phyloP scores from a whole-genome alignment of 495 filamentous ascomycete genomes.

The Penicillium silybi region DNA sequence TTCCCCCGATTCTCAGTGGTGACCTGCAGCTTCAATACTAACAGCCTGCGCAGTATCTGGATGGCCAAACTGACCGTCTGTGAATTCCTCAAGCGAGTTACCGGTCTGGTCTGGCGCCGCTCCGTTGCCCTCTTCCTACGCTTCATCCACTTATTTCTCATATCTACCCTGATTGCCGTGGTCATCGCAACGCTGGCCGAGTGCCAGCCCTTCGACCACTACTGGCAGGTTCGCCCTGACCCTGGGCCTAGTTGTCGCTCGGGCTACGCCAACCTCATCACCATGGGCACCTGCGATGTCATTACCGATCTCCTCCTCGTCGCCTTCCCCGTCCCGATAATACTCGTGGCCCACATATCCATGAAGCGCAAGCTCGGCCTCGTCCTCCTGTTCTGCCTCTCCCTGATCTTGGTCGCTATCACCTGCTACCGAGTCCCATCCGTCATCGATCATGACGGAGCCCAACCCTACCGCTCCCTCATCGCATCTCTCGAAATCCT shows the following conservation, averaged over 20 bases:
- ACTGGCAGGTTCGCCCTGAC: conserved; percentile 91
- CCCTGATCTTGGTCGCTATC: conserved; percentile 67
- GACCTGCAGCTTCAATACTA: background rate
- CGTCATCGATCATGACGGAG: conserved; percentile 57
- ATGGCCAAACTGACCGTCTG: conserved; percentile 84
- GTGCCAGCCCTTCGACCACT: conserved; percentile 78
- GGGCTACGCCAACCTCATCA: conserved; percentile 79
- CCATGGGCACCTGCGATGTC: conserved; percentile 82
- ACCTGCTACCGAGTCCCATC: conserved; percentile 74
- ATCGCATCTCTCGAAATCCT: conserved; percentile 75
- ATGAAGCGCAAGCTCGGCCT: conserved; percentile 63
- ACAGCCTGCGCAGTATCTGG: conserved; percentile 67
- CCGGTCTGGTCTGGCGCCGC: conserved; percentile 61
- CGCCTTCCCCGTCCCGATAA: conserved; percentile 81
- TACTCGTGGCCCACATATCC: conserved; percentile 67
- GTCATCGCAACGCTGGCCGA: conserved; percentile 78
- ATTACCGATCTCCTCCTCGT: conserved; percentile 85
- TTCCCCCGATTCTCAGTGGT: background rate
- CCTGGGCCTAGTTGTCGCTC: conserved; percentile 80
- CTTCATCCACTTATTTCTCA: conserved; percentile 69
- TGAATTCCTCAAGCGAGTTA: conserved; percentile 83
- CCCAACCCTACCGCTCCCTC: conserved; percentile 72
- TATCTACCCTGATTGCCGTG: conserved; percentile 71
- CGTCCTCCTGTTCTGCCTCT: conserved; percentile 74
- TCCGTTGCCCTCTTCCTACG: conserved; percentile 64